A percentile compares a stretch with the other conserved stretches of the same genome.
These are phyloP conservation scores for Baorangia bicolor DNA, from an alignment of 768 basidiomycete genomes.

Conservation along the genomic window DNA sequence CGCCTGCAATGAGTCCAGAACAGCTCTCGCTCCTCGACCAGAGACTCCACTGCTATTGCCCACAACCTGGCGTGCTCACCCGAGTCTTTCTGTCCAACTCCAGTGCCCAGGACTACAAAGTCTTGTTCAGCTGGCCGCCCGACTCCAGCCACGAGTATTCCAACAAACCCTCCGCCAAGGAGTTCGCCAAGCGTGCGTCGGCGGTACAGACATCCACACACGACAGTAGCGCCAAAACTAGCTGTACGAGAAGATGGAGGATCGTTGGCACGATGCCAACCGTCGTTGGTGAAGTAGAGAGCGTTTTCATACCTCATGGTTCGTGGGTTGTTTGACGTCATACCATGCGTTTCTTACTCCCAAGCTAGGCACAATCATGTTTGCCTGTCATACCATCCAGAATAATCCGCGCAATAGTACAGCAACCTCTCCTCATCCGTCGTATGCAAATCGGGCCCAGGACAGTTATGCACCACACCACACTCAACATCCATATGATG, in stretches of 20 bases:
- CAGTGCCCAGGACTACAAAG: conserved; percentile 45
- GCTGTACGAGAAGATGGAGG: conserved; percentile 82
- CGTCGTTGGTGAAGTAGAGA: conserved; percentile 68
- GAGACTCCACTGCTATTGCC: conserved; percentile 55
- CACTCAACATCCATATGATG: conserved; percentile 29
- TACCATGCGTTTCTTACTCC: conserved; percentile 29
- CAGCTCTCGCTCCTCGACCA: conserved; percentile 60
- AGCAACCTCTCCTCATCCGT: conserved; percentile 21
- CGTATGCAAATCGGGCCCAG: conserved; percentile 27
- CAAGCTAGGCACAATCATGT: conserved; percentile 37
- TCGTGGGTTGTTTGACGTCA: conserved; percentile 39
- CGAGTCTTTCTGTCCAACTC: conserved; percentile 70
- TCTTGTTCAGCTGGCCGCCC: conserved; percentile 78
- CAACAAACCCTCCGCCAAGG: conserved; percentile 42
- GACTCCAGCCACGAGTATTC: conserved; percentile 45
- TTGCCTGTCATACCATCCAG: conserved; percentile 40
- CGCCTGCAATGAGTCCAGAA: conserved; percentile 56
- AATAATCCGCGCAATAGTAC: conserved; percentile 20
- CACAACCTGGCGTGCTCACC: conserved; percentile 48
- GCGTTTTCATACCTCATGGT: conserved; percentile 91
- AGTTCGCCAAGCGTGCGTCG: conserved; percentile 60
- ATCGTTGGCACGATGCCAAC: conserved; percentile 64
- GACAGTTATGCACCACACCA: conserved; percentile 27
- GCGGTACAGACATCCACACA: conserved; percentile 55
- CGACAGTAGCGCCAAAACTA: conserved; percentile 75